Evolutionary conservation across 495 filamentous ascomycete genomes (phyloP), one percentile per base, ranked within the genome.

Genomic region (Aspergillus indologenus): DNA sequence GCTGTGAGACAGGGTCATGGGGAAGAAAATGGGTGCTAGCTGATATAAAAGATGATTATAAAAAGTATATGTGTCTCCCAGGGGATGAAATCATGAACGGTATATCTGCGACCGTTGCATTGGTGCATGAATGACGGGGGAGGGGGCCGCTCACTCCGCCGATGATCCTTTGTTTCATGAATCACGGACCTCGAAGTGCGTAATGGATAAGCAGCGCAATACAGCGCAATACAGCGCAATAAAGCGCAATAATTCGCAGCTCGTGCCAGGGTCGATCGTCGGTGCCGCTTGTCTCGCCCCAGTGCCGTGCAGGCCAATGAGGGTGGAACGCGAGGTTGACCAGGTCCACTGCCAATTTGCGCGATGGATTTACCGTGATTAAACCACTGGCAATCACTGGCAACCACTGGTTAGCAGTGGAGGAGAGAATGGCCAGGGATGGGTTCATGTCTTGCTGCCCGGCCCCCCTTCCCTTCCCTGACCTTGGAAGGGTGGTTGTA

Each of bases 21-120:
- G 42, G 44, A 46, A 23, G 18, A 45, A 42, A 40, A 48, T 31
- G 34, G 52, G 51, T 43, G 56, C 56, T 54, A 55, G 50, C 46
- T 20, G 47, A 56, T 45, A 51, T 24, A 18, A 21, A 50, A 40
- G 34, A 40, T 14, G 12, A 40, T 29, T 29, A 29, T 29, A 9
- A 14, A 40, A 40, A 40, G 34, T 40, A 40, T 40, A 40, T 4
- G 26, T 9, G 9, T 4, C 26, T 4, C 3, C 26, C 5, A 40
- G 12, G 34, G 34, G 34, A 40, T 40, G 34, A 40, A 40, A 40
- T 29, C 4, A 29, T 29, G 4, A 29, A 29, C 9, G 12, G 34
- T 15, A 11, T 40, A 40, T 40, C 6, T 40, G 34, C 5, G 12
- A 40, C 12, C 12, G 12, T n/a, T n/a, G n/a, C n/a, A n/a, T n/a